phyloP scores from a whole-genome alignment of 83 land plant genomes.

The Picea mariana region DNA sequence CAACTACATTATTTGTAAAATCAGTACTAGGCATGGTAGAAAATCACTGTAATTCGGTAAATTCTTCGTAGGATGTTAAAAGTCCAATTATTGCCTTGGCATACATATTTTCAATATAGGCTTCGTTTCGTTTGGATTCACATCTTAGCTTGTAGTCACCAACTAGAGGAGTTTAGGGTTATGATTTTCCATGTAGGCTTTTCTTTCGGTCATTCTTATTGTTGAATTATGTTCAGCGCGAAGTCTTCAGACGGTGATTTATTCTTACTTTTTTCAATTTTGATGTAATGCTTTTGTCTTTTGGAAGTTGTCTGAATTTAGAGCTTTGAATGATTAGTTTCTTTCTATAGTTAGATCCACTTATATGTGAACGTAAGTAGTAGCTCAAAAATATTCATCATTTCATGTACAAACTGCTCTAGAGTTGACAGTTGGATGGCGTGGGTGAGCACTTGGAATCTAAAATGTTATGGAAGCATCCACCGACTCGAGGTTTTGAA shows the following conservation, averaged over 20 bases:
- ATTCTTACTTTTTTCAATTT: not conserved
- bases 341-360: constrained; percentile 8
- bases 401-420: constrained; percentile 42
- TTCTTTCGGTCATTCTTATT: not conserved
- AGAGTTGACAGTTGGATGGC: constrained; percentile 58
- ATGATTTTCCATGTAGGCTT: not conserved
- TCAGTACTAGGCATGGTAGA: no score
- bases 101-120: no score
- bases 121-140: no score
- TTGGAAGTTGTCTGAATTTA: no score
- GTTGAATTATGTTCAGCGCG: not conserved
- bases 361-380: constrained; percentile 13
- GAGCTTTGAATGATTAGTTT: not conserved
- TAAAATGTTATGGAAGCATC: constrained; percentile 59
- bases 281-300: not conserved
- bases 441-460: constrained; percentile 13
- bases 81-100: no score
- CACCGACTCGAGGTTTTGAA: constrained; percentile 39
- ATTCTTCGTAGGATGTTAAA: no score
- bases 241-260: no score
- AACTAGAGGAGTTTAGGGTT: constrained; percentile 28
- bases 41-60: no score
- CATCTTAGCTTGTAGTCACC: not conserved
- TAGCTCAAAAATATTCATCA: constrained; percentile 35
- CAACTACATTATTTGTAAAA: no score